Evolutionary conservation across 768 basidiomycete genomes (phyloP).

Genomic region (Pisolithus marmoratus): DNA sequence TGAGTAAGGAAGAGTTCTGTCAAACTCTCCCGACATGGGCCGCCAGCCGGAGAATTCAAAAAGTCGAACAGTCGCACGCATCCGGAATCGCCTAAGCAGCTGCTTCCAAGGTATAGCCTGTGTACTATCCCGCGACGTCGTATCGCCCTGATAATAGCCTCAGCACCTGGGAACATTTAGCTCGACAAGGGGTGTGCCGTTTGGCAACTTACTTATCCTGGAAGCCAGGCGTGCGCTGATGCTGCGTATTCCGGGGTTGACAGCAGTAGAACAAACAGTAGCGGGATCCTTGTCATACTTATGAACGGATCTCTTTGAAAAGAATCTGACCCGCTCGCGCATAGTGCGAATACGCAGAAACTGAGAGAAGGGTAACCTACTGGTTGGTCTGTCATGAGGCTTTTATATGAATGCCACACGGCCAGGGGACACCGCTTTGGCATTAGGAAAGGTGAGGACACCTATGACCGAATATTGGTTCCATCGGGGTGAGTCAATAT

Average conservation of each 20-base stretch:
- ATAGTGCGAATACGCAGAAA: neutral
- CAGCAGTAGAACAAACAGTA: constrained; percentile 20
- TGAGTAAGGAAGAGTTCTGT: constrained; percentile 53
- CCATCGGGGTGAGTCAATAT: no score
- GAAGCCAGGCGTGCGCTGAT: constrained; percentile 27
- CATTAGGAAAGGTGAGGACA: no score
- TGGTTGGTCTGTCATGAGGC: neutral
- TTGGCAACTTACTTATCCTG: constrained; percentile 15
- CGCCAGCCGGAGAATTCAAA: constrained; percentile 43
- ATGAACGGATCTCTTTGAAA: constrained; percentile 19
- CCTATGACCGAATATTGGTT: no score
- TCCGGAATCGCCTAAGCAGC: constrained; percentile 53
- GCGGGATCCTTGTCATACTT: constrained; percentile 24
- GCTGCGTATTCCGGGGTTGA: constrained; percentile 17
- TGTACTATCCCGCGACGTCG: constrained; percentile 41
- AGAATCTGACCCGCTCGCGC: constrained; percentile 22
- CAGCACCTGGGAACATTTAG: constrained; percentile 39
- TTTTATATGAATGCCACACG: neutral
- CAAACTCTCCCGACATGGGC: constrained; percentile 35
- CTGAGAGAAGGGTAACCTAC: neutral
- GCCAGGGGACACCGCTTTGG: no score
- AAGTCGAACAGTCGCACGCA: constrained; percentile 50
- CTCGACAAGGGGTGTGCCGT: neutral
- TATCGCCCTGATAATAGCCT: constrained; percentile 43
- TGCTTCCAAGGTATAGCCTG: constrained; percentile 51